Conservation (phyloP, 371 early-diverging fungal genomes). For the Catenaria anguillulae region DNA sequence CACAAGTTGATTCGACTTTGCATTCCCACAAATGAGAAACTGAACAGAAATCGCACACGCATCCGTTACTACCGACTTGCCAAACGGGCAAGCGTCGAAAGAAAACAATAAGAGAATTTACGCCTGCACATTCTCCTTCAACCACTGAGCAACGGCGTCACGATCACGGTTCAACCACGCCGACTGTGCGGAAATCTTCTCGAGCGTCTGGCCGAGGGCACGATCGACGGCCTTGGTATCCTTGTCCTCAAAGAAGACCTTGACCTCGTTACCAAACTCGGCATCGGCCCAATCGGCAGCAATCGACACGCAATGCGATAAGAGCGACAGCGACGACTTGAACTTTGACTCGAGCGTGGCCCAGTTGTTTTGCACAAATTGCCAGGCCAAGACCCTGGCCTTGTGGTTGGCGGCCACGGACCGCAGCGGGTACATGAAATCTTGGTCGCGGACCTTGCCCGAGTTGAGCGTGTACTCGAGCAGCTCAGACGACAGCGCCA, state of each 20-base stretch:
- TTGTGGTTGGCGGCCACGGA: conserved; percentile 39
- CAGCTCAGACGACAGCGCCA: conserved; percentile 36
- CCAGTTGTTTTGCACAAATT: conserved; percentile 62
- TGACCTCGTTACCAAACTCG: conserved; percentile 46
- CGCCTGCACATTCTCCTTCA: conserved; percentile 9
- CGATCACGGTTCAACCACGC: conserved; percentile 66
- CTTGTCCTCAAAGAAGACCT: conserved; percentile 55
- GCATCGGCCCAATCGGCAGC: conserved; percentile 46
- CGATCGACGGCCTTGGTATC: conserved; percentile 56
- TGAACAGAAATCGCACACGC: too few species aligned
- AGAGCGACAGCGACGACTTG: conserved; percentile 47
- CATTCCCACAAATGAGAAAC: too few species aligned
- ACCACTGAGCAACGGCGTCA: conserved; percentile 54
- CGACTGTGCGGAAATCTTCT: conserved; percentile 58
- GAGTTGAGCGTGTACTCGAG: conserved; percentile 50
- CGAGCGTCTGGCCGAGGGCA: conserved; percentile 66
- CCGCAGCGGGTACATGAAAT: conserved; percentile 47
- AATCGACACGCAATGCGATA: conserved; percentile 52
- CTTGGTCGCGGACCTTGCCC: conserved; percentile 63
- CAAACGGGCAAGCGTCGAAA: too few species aligned
- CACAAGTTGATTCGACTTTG: too few species aligned
- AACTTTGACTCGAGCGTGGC: conserved; percentile 47
- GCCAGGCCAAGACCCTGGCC: conserved; percentile 55
- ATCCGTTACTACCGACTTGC: too few species aligned
- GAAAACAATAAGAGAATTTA: too few species aligned